Evolutionary conservation across 257 asterid genomes (phyloP).

Genomic region (Solanum commersonii): DNA sequence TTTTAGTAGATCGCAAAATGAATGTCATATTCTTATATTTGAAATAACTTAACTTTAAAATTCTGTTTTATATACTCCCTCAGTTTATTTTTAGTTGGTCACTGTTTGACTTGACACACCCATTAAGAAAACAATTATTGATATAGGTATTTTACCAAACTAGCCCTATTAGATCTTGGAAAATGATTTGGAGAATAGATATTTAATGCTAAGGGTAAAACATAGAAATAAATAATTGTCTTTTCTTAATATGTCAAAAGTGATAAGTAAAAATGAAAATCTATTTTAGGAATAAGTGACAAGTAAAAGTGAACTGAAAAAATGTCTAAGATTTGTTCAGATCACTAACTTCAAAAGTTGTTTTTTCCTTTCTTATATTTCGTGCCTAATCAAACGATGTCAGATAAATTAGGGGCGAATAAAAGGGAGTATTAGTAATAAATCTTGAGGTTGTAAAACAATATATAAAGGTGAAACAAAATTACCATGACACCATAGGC

Average conservation of each 20-base stretch:
- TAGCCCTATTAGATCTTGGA: background rate
- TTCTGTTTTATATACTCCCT: background rate
- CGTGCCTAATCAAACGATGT: background rate
- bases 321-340: too few species aligned
- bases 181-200: background rate
- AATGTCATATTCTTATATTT: background rate
- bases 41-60: background rate
- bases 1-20: background rate
- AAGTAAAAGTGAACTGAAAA: too few species aligned
- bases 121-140: background rate
- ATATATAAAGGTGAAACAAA: background rate
- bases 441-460: background rate
- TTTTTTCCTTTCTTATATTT: background rate
- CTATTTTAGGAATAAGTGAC: too few species aligned
- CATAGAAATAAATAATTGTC: too few species aligned
- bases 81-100: background rate
- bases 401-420: too few species aligned
- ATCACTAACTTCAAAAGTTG: background rate
- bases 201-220: background rate
- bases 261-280: too few species aligned
- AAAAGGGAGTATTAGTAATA: background rate
- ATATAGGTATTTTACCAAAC: background rate
- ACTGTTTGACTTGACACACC: background rate
- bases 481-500: conserved; percentile 20
- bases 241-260: too few species aligned